phyloP scores from a whole-genome alignment of 257 asterid genomes.

The Eucommia ulmoides region DNA sequence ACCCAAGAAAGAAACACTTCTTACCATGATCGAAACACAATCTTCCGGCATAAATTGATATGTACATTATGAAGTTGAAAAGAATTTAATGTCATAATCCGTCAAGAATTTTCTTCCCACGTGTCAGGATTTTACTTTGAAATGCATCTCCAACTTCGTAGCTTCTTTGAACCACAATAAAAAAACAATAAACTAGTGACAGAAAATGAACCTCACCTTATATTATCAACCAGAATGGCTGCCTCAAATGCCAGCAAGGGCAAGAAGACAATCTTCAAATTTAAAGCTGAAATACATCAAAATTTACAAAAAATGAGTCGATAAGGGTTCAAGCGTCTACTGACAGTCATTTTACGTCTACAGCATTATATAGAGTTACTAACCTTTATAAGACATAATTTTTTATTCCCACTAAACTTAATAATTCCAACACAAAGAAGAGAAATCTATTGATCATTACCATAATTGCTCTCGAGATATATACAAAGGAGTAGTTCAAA shows the following conservation, averaged over 20 bases:
- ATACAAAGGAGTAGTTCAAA: constrained; percentile 89
- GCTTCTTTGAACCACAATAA: constrained; percentile 1
- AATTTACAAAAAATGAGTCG: constrained; percentile 13
- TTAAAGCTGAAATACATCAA: constrained; percentile 56
- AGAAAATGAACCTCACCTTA: constrained; percentile 38
- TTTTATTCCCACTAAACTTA: too few relatives aligned
- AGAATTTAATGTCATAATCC: too few relatives aligned
- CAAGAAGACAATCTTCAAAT: constrained; percentile 82
- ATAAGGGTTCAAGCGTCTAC: too few relatives aligned
- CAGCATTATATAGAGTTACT: too few relatives aligned
- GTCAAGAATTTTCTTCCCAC: too few relatives aligned
- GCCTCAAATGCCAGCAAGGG: constrained; percentile 78
- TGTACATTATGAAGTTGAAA: neutral
- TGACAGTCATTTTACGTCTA: too few relatives aligned
- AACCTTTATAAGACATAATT: too few relatives aligned
- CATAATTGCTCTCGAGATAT: constrained; percentile 54
- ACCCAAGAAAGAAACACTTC: constrained; percentile 13
- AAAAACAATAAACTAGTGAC: neutral
- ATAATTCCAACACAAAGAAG: too few relatives aligned
- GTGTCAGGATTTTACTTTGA: too few relatives aligned
- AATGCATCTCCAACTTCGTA: neutral
- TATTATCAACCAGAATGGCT: constrained; percentile 78
- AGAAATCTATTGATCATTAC: too few relatives aligned
- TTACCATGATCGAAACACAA: neutral
- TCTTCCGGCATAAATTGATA: neutral